Evolutionary conservation across 257 asterid species (phyloP), one percentile per base, ranked within the genome.

Genomic region (Ocimum tenuiflorum): DNA sequence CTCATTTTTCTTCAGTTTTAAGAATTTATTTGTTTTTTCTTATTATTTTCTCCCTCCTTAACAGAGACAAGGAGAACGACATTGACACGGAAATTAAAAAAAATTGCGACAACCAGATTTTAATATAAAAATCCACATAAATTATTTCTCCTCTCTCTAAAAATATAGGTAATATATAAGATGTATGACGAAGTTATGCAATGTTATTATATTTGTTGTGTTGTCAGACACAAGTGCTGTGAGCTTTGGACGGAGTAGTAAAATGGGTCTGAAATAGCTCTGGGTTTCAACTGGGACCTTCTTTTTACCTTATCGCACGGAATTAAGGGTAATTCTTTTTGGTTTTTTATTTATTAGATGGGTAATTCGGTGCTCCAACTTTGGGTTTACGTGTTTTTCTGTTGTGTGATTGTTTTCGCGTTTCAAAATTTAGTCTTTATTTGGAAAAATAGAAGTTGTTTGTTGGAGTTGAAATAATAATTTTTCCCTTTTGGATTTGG

Each of bases 1-100:
- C 31, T 4, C 2, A 27, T 27, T 27, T 27, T 27, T 4, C 31
- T 27, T 27, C 4, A 2, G 2, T 27, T 27, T 1, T 1, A 27
- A 27, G 31, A 27, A 27, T 1, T 1, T 1, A 27, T 4, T 27
- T 1, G 4, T 27, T 38, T 38, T 9, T 38, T 38, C 12, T 9
- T 38, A 36, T 36, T 10, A 36, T 7, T 43, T 35, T 54, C 58
- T 55, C 59, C 72, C 58, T 51, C 81, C 78, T 74, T 59, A 68
- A 83, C 78, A 69, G 79, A 79, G 82, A 79, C 75, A 75, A 15
- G 14, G 76, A 75, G 62, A 78, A 74, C 56, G 80, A 77, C 87
- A 9, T 74, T 75, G 70, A 83, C 82, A 79, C 79, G 76, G 74
- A 70, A 65, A 53, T 42, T 57, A 75, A 79, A 27, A 27, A 27